Conservation (phyloP, 306 rosid genomes). For the Arachis hypogaea region DNA sequence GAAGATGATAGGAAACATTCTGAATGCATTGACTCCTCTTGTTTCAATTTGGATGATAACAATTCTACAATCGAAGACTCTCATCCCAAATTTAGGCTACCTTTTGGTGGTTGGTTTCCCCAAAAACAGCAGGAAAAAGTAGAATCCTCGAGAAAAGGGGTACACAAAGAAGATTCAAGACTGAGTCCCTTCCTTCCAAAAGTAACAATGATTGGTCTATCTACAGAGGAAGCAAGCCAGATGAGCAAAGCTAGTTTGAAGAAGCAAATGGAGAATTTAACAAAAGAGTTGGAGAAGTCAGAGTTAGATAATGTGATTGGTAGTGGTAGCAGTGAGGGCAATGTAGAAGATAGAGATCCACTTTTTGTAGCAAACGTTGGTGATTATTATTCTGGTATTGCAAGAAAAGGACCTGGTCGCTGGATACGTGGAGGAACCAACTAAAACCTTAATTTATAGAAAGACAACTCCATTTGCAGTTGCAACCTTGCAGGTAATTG, state of each 20-base stretch:
- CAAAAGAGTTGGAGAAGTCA: conserved; percentile 77
- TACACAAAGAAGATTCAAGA: conserved; percentile 43
- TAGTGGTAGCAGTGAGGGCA: conserved; percentile 42
- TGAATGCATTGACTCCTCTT: conserved; percentile 42
- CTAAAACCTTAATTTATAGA: conserved; percentile 33
- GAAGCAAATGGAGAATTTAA: conserved; percentile 89
- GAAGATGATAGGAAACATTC: conserved; percentile 44
- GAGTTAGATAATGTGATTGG: conserved; percentile 53
- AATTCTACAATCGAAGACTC: conserved; percentile 38
- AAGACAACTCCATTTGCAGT: conserved; percentile 20
- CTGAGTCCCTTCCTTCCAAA: conserved; percentile 76
- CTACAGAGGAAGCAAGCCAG: conserved; percentile 75
- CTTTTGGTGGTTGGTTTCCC: conserved; percentile 64
- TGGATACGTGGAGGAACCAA: conserved; percentile 72
- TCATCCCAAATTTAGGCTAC: conserved; percentile 46
- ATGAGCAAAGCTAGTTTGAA: conserved; percentile 75
- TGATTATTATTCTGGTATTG: conserved; percentile 76
- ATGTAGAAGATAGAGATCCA: conserved; percentile 82
- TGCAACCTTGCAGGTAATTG: background rate
- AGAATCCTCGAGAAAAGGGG: conserved; percentile 44
- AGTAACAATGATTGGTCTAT: conserved; percentile 93
- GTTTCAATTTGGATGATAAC: conserved; percentile 41
- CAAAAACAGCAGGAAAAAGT: conserved; percentile 45
- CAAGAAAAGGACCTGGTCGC: conserved; percentile 63
- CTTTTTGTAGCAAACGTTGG: conserved; percentile 95